Base-by-base conservation (phyloP, 768 basidiomycete species). In the Galerina sulciceps region DNA sequence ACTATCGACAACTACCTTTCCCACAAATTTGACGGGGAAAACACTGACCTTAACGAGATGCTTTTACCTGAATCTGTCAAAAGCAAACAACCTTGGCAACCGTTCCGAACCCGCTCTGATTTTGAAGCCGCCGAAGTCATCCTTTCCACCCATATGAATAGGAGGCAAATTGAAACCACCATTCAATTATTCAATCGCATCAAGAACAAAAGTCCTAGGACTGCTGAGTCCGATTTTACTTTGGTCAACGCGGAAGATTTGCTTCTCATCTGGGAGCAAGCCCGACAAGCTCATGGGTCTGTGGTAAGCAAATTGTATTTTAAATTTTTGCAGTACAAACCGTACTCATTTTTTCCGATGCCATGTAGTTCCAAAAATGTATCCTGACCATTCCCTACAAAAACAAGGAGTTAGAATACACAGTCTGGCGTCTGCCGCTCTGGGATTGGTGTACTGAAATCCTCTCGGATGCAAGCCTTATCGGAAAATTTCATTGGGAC, bases 41-140 rank as follows among this genome's bases (percentile, higher is more conserved):
- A n/a, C n/a, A n/a, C n/a, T n/a, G n/a, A 31, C 8, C 26, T 31
- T 8, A 31, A 31, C 26, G n/a, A n/a, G n/a, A n/a, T n/a, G n/a
- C n/a, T n/a, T n/a, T 8, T 31, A 31, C 26, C 26, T 31, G 10
- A 38, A 6, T 20, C 35, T 10, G 35, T 22, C 18, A n/a, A 14
- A 9, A 10, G 18, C n/a, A 17, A 35, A 5, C 20, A 54, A n/a
- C 75, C 71, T 0, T 78, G 73, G 72, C 18, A 45, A 1, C 74
- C 75, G 5, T 76, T 75, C 40, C 44, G 23, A 6, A 65, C 68
- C 1, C 53, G 60, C 1, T 23, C 63, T 3, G 69, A 77, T 48
- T 76, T 75, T 58, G 65, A 71, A 22, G 63, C 77, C 5, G 57
- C 60, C 13, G 64, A 65, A 14, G 10, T 65, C 0, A 41, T 57